These are phyloP conservation scores for Thalia dealbata DNA, from an alignment of 176 grass and related monocot species.

Conservation along the genomic window DNA sequence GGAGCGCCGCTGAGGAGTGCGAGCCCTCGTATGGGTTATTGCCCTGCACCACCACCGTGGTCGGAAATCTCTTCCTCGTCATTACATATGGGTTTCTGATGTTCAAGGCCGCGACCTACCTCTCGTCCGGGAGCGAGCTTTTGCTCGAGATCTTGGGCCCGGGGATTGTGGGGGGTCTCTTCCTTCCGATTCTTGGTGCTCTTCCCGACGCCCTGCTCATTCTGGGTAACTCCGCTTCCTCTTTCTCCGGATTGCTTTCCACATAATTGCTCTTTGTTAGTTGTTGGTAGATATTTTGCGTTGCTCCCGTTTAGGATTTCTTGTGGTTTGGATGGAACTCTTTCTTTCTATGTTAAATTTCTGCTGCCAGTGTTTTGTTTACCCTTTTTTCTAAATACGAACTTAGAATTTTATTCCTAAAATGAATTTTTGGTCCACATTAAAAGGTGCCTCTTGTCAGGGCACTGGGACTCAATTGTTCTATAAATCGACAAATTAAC, in stretches of 20 bases:
- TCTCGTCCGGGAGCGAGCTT: conserved; percentile 78
- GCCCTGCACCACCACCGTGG: conserved; percentile 77
- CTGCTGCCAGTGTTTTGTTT: too few relatives aligned
- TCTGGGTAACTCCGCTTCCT: conserved; percentile 37
- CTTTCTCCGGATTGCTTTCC: background rate
- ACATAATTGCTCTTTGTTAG: background rate
- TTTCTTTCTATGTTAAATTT: too few relatives aligned
- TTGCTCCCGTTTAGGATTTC: background rate
- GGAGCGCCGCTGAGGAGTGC: conserved; percentile 30
- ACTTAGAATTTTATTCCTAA: too few relatives aligned
- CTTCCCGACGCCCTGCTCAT: conserved; percentile 84
- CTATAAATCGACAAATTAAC: background rate
- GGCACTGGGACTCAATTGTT: background rate
- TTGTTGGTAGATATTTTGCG: background rate
- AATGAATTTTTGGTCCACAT: too few relatives aligned
- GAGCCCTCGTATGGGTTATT: conserved; percentile 82
- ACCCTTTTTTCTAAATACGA: too few relatives aligned
- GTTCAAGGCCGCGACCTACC: conserved; percentile 78
- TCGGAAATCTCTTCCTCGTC: conserved; percentile 77
- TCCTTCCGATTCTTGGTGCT: conserved; percentile 91
- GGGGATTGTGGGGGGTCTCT: conserved; percentile 83
- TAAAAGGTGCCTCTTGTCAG: background rate
- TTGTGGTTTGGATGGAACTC: too few relatives aligned
- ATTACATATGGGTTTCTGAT: conserved; percentile 78
- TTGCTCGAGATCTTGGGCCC: conserved; percentile 88